These are phyloP conservation scores for Anthostomella pinea DNA, from an alignment of 2,329 filamentous ascomycete species.

Conservation along the genomic window DNA sequence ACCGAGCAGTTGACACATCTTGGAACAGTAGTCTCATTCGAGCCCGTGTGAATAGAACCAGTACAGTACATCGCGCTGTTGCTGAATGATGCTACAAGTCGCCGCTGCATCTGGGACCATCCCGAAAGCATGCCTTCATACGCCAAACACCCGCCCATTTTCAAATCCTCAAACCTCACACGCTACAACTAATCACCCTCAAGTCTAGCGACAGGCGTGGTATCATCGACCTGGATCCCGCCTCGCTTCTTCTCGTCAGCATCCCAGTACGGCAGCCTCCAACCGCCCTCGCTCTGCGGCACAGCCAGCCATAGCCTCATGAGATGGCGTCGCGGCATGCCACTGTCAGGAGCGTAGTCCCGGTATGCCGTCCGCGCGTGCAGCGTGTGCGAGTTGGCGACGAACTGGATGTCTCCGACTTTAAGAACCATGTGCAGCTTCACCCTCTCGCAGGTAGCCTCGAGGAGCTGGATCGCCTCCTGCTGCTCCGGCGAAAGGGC, in stretches of 20 bases:
- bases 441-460: conserved; percentile 70
- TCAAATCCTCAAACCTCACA: neutral
- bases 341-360: conserved; percentile 60
- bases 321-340: conserved; percentile 67
- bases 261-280: conserved; percentile 80
- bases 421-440: conserved; percentile 83
- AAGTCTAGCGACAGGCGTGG: conserved; percentile 67
- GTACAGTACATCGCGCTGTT: too few species aligned
- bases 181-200: conserved; percentile 62
- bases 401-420: conserved; percentile 84
- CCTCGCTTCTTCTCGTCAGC: conserved; percentile 81
- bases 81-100: too few species aligned
- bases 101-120: too few species aligned
- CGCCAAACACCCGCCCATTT: conserved; percentile 5
- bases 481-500: conserved; percentile 66
- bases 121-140: too few species aligned
- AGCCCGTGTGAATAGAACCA: too few species aligned
- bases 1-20: too few species aligned
- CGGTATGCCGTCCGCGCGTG: conserved; percentile 81
- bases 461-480: conserved; percentile 66
- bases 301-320: conserved; percentile 84
- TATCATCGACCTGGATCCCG: conserved; percentile 84
- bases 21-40: too few species aligned
- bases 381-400: conserved; percentile 76
- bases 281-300: conserved; percentile 78